Evolutionary conservation across 148 eudicot species (phyloP).

Genomic region (Salicornia ramosissima): DNA sequence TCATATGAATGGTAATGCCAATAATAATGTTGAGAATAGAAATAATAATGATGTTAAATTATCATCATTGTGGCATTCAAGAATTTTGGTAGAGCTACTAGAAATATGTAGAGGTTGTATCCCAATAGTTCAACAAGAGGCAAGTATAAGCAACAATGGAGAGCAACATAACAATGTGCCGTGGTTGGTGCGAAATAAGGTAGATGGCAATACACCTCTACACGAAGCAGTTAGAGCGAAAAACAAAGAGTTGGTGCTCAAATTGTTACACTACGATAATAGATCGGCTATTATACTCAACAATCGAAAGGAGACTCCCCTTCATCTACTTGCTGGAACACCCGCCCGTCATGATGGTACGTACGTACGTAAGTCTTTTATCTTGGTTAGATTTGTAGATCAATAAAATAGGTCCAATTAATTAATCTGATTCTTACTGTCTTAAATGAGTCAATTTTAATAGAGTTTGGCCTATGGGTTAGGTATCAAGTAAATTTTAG

Average conservation of each 20-base stretch:
- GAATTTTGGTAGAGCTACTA: neutral
- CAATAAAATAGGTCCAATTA: too few species aligned
- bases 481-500: too few species aligned
- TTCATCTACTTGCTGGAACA: neutral
- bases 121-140: neutral
- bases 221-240: constrained; percentile 2
- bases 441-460: too few species aligned
- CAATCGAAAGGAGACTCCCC: neutral
- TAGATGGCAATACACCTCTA: neutral
- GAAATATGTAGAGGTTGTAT: neutral
- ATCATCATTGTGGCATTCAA: neutral
- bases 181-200: neutral
- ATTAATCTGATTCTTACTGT: too few species aligned
- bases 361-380: too few species aligned
- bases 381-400: too few species aligned
- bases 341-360: neutral
- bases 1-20: neutral
- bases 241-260: neutral
- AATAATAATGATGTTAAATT: neutral
- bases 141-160: neutral
- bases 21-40: too few species aligned
- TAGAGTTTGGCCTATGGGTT: too few species aligned
- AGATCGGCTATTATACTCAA: neutral
- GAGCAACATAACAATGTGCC: neutral
- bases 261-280: neutral